Percentiles rank a stretch among this genome's conserved stretches.
phyloP scores from a whole-genome alignment of 2,329 filamentous ascomycete species.

The Hymenoscyphus infarciens region DNA sequence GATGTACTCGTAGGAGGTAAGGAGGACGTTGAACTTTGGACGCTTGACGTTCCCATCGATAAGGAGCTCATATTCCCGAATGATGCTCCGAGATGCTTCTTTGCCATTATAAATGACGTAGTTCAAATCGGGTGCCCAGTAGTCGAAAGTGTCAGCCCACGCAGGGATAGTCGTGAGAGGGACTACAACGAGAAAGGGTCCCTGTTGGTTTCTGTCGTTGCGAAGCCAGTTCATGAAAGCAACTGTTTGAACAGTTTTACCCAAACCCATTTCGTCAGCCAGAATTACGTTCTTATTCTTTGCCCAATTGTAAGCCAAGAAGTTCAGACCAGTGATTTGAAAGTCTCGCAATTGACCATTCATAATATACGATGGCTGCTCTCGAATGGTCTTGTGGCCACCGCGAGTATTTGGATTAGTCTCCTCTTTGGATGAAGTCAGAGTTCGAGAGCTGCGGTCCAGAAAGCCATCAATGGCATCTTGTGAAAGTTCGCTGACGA shows the following conservation, averaged over 20 bases:
- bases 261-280: constrained; percentile 97
- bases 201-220: constrained; percentile 84
- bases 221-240: constrained; percentile 96
- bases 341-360: constrained; percentile 86
- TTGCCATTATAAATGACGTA: constrained; percentile 96
- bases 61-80: constrained; percentile 85
- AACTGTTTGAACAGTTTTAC: constrained; percentile 97
- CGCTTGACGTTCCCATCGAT: constrained; percentile 82
- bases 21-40: constrained; percentile 93
- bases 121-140: constrained; percentile 93
- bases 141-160: constrained; percentile 96
- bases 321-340: constrained; percentile 91
- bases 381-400: constrained; percentile 66
- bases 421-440: constrained; percentile 75
- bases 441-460: constrained; percentile 76
- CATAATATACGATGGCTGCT: constrained; percentile 81
- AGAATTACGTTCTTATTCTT: constrained; percentile 93
- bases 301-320: constrained; percentile 94
- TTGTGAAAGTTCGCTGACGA: constrained; percentile 77
- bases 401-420: constrained; percentile 71
- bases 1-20: constrained; percentile 97
- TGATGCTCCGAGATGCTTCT: constrained; percentile 78
- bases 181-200: constrained; percentile 94
- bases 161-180: constrained; percentile 95
- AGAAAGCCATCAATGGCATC: constrained; percentile 88